Evolutionary conservation across 2,329 filamentous ascomycete species (phyloP).

Genomic region (Colletotrichum sp.): DNA sequence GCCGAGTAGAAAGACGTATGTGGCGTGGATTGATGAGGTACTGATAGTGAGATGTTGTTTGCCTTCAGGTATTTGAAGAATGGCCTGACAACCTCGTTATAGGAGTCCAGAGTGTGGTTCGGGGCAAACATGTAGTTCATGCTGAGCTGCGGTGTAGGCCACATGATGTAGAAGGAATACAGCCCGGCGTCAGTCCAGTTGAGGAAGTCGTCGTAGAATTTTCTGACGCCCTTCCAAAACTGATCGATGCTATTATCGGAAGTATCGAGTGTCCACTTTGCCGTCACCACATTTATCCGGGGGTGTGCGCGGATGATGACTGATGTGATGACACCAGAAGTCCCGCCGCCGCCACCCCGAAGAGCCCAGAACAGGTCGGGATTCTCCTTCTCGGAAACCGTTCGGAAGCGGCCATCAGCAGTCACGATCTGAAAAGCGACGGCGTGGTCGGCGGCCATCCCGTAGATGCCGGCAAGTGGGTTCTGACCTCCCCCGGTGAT

Average conservation of each 20-base stretch:
- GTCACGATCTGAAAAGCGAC: slow-evolving; percentile 60
- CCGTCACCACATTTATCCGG: background rate
- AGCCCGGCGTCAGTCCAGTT: background rate
- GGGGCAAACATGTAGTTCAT: background rate
- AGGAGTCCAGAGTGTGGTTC: background rate
- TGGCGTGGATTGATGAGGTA: background rate
- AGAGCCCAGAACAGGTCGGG: slow-evolving; percentile 50
- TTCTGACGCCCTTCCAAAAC: background rate
- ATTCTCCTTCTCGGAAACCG: slow-evolving; percentile 49
- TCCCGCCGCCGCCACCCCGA: slow-evolving; percentile 62
- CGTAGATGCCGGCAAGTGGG: slow-evolving; percentile 53
- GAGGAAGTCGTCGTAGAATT: background rate
- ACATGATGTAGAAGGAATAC: background rate
- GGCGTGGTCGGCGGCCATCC: slow-evolving; percentile 63
- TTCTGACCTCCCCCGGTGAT: slow-evolving; percentile 64
- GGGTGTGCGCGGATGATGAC: background rate
- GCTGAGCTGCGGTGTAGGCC: background rate
- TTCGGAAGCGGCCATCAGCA: slow-evolving; percentile 48
- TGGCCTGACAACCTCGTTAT: background rate
- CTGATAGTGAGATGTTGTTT: background rate
- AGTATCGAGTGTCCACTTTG: background rate
- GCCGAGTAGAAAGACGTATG: background rate
- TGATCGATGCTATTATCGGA: background rate
- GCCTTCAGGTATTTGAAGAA: background rate
- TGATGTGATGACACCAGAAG: slow-evolving; percentile 54